Evolutionary conservation across 2,329 filamentous ascomycete species (phyloP), one percentile per base, ranked within the genome.

Genomic region (Penicillium psychrosexuale): DNA sequence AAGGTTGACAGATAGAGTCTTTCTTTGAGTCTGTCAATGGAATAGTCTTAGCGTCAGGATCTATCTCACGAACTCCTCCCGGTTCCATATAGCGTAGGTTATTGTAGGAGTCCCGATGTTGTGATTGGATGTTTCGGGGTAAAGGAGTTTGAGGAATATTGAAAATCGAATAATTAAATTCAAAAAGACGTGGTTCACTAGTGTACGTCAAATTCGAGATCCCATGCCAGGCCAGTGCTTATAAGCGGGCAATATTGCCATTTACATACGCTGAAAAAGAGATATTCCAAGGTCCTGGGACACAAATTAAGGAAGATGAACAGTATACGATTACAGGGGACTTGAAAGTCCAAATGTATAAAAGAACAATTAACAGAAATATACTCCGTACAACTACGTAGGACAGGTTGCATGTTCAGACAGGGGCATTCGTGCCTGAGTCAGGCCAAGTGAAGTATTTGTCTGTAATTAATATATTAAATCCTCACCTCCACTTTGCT

Each of bases 381-480:
- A 39, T 27, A 47, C 22, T 19, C 38, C 15, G 13, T 15, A 19
- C 19, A 1, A 19, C 19, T 19, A 19, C 15, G 2, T 24, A 11
- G 8, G 37, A 49, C 47, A 15, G 22, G 22, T 33, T 43, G 19
- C 19, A 19, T 19, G 19, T 19, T 19, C 19, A 19, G 22, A 24
- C 22, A 24, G 22, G 22, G 12, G 44, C 37, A 45, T 55, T 49
- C 53, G 47, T 62, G 57, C 61, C 62, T 64, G 62, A 63, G 58
- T 61, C 60, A 60, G 51, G 59, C 57, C 57, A 61, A 62, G 51
- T 52, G 53, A 59, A 61, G 61, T 50, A 54, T 4, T 24, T 47
- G n/a, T 44, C 27, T 8, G 27, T 31, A 47, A 36, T 47, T n/a
- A 36, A 47, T 13, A 34, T 47, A 17, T 47, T 15, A 61, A 56